Conservation (phyloP, 1,284 basidiomycete species). For the Grifola frondosa region DNA sequence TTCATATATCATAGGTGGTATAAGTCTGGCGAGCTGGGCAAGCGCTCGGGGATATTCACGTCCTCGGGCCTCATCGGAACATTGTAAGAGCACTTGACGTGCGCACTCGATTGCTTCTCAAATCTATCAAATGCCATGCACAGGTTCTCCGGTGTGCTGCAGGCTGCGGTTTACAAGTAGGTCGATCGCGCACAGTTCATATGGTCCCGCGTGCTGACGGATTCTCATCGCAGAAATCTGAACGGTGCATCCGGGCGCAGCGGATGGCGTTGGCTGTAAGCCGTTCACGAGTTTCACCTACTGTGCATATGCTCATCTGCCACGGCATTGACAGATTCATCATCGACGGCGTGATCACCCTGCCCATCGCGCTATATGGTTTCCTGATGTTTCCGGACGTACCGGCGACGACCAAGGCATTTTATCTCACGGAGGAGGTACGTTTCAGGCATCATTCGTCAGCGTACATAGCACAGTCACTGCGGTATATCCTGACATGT, state of each 20-base stretch:
- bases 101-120: too few species aligned
- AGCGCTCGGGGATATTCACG: conserved; percentile 72
- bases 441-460: conserved; percentile 16
- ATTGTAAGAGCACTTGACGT: conserved; percentile 39
- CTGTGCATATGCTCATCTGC: not conserved
- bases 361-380: conserved; percentile 72
- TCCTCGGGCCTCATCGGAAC: conserved; percentile 66
- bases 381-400: conserved; percentile 74
- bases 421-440: conserved; percentile 63
- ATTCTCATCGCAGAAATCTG: conserved; percentile 44
- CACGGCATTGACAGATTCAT: conserved; percentile 48
- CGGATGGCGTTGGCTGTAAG: conserved; percentile 74
- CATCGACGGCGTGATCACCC: conserved; percentile 71
- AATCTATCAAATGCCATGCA: too few species aligned
- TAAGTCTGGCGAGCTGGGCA: conserved; percentile 65
- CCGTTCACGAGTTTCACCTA: too few species aligned
- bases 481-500: conserved; percentile 7
- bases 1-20: conserved; percentile 54
- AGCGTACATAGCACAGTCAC: not conserved
- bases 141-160: conserved; percentile 72
- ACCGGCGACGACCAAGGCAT: conserved; percentile 62
- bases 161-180: conserved; percentile 63
- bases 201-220: not conserved
- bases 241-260: conserved; percentile 57
- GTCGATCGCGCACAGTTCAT: conserved; percentile 1